Evolutionary conservation across 371 early-diverging fungal genomes (phyloP), one percentile per base, ranked within the genome.

Genomic region (Thermomucor indicae-seudaticae): DNA sequence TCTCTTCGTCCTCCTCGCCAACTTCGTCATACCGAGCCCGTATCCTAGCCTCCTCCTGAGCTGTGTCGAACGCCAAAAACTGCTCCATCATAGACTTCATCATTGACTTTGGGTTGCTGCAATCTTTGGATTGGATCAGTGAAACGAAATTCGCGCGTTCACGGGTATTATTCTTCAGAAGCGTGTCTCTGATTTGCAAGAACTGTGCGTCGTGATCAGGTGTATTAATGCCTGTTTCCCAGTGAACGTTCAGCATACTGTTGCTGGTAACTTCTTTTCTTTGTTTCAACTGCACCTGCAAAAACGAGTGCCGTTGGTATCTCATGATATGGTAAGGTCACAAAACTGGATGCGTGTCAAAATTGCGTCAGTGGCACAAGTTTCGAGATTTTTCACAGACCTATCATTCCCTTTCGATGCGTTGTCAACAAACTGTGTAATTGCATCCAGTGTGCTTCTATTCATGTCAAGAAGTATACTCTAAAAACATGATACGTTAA

Each of bases 261-360:
- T 35, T 16, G 11, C 3, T 38, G 17, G 17, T 4, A n/a, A 6
- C 27, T 32, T 30, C 45, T 30, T 45, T 27, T 28, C 45, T 45
- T 27, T 29, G 20, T 46, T 47, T 23, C 14, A 19, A 29, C 23
- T 28, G 2, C 22, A 57, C 83, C 87, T 12, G 86, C 80, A 69
- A 86, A 84, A 2, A 88, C 75, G 11, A 85, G 66, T 0, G 72
- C 88, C 17, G 88, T 81, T 2, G 88, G 88, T 14, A 88, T 61
- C 53, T 84, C 88, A 48, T 73, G 79, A 25, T 62, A 68, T 2
- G 79, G 82, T 40, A 75, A 43, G 1, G 47, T 32, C 16, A 61
- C 66, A 32, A 62, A 39, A 10, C 66, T 61, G 19, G 12, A 23
- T 24, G 6, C 1, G 32, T n/a, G n/a, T n/a, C n/a, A n/a, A n/a